Percentiles rank a stretch among this genome's conserved stretches.
Evolutionary conservation across 208 protist species (phyloP).

Genomic region (Kentomonas sorsogonicus): DNA sequence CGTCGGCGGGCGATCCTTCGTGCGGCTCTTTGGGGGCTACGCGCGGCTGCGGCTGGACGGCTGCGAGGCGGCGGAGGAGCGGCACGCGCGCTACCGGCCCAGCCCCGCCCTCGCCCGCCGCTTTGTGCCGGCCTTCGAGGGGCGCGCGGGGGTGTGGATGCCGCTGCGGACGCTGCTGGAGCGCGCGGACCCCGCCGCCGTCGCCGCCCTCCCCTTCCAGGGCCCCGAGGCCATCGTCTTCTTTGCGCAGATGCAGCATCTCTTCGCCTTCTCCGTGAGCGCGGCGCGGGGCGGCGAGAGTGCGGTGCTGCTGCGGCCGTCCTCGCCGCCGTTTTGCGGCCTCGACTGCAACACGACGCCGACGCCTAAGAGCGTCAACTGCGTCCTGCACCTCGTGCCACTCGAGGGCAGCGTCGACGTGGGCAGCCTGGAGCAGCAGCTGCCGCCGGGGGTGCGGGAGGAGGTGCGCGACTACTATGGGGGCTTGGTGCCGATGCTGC

Average conservation of each 20-base stretch:
- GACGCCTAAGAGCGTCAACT: conserved; percentile 57
- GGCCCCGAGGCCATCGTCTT: conserved; percentile 68
- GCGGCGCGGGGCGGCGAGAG: conserved; percentile 16
- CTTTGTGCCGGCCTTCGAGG: conserved; percentile 62
- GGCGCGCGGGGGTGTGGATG: conserved; percentile 66
- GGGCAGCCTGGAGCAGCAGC: conserved; percentile 18
- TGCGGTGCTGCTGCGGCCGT: conserved; percentile 64
- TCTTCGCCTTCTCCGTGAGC: conserved; percentile 76
- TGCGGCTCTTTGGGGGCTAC: conserved; percentile 76
- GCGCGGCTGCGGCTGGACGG: conserved; percentile 49
- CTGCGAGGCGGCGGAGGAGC: conserved; percentile 51
- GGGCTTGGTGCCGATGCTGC: conserved; percentile 42
- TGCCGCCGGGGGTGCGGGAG: conserved; percentile 24
- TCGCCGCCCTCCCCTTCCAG: conserved; percentile 47
- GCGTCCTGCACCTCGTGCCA: conserved; percentile 44
- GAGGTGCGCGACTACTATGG: conserved; percentile 67
- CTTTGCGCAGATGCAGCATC: conserved; percentile 90
- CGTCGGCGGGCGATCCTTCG: conserved; percentile 44
- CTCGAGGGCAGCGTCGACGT: conserved; percentile 52
- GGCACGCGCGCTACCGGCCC: conserved; percentile 48
- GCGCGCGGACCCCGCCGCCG: conserved; percentile 38
- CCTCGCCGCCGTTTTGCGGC: conserved; percentile 44
- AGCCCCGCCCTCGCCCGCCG: conserved; percentile 20
- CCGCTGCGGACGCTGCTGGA: conserved; percentile 63
- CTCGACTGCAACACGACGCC: conserved; percentile 67